These are phyloP conservation scores for Septoria petroselini DNA, from an alignment of 2,329 filamentous ascomycete genomes.

Conservation along the genomic window DNA sequence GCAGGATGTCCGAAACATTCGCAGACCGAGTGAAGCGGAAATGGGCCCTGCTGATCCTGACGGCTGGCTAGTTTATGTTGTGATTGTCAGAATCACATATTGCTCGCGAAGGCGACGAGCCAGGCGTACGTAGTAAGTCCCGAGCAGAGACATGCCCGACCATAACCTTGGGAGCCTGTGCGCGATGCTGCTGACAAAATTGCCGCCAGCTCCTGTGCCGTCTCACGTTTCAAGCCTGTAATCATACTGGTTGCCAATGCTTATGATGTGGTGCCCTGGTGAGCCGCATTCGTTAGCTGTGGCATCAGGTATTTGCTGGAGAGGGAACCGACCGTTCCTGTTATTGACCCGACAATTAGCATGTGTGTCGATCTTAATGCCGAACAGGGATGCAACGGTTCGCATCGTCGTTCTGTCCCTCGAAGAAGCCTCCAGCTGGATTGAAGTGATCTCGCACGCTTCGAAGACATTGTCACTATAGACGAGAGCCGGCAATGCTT, in stretches of 20 bases:
- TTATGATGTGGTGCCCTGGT: neutral
- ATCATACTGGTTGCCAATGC: neutral
- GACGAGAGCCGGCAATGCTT: constrained; percentile 13
- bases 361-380: constrained; percentile 16
- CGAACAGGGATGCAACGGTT: constrained; percentile 11
- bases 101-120: constrained; percentile 6
- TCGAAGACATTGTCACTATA: constrained; percentile 23
- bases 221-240: neutral
- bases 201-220: neutral
- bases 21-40: constrained; percentile 8
- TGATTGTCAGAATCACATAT: too few species aligned
- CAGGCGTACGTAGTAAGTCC: constrained; percentile 18
- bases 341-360: constrained; percentile 1
- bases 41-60: constrained; percentile 11
- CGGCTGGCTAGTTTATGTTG: neutral
- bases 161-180: constrained; percentile 17
- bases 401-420: constrained; percentile 15
- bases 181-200: neutral
- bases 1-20: constrained; percentile 7
- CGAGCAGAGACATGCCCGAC: constrained; percentile 22
- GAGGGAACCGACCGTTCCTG: neutral
- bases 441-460: constrained; percentile 16
- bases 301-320: neutral
- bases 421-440: constrained; percentile 17
- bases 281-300: neutral